Percentiles rank a stretch among this genome's conserved stretches.
phyloP scores from a whole-genome alignment of 106 monocot species.

The Ottelia alismoides region DNA sequence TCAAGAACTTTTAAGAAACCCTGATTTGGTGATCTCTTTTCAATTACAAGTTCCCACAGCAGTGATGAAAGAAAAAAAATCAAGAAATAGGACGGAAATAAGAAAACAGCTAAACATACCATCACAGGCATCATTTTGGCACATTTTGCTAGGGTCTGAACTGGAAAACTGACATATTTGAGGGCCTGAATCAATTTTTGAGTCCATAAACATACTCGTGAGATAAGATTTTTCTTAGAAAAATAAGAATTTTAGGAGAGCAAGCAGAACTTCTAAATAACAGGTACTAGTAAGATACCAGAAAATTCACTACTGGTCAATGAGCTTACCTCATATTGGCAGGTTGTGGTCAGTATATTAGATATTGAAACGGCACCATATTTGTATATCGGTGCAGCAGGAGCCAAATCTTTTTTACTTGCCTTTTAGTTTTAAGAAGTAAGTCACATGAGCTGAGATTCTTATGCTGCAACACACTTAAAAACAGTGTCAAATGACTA shows the following conservation, averaged over 20 bases:
- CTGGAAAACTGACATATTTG: slow-evolving; percentile 97
- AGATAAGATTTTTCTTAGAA: too few species aligned
- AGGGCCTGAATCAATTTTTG: slow-evolving; percentile 59
- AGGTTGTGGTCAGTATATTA: slow-evolving; percentile 92
- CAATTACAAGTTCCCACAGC: too few species aligned
- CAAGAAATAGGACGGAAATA: too few species aligned
- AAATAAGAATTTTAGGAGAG: too few species aligned
- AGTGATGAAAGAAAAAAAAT: too few species aligned
- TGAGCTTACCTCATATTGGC: slow-evolving; percentile 97
- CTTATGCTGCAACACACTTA: background rate
- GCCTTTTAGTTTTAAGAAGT: slow-evolving; percentile 25
- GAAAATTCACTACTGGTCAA: background rate
- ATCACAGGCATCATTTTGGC: slow-evolving; percentile 99
- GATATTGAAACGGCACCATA: slow-evolving; percentile 77
- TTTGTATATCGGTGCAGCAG: slow-evolving; percentile 80
- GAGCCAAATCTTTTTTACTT: slow-evolving; percentile 68
- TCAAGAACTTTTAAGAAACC: too few species aligned
- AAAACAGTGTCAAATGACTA: slow-evolving; percentile 5
- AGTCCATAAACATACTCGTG: background rate
- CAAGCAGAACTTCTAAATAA: too few species aligned
- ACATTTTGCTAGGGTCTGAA: slow-evolving; percentile 96
- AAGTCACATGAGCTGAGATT: background rate
- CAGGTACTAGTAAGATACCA: background rate
- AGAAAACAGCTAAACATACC: too few species aligned
- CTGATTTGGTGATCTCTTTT: too few species aligned